A percentile compares a stretch with the other conserved stretches of the same genome.
Conservation (phyloP, 306 rosid species). For the Sicyos edulis region DNA sequence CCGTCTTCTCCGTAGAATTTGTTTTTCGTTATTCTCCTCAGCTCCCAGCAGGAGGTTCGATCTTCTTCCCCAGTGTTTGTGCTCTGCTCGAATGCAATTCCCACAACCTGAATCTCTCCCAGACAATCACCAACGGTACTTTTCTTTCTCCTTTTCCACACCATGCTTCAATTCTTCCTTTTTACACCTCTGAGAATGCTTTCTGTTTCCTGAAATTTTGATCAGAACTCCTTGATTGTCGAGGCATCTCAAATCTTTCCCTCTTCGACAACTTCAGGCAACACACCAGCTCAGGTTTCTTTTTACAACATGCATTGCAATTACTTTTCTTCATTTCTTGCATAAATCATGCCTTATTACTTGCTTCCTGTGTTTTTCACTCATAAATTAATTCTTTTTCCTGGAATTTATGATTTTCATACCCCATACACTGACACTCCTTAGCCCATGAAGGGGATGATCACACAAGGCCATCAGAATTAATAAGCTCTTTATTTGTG, state of each 20-base stretch:
- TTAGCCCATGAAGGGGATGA: background rate
- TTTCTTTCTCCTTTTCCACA: background rate
- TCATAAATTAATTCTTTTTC: background rate
- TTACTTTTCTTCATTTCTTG: background rate
- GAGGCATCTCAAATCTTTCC: background rate
- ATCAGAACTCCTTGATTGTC: background rate
- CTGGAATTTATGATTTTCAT: background rate
- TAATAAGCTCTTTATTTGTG: background rate
- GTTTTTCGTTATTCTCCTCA: background rate
- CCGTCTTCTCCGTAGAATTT: background rate
- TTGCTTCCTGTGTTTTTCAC: background rate
- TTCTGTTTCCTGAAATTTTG: background rate
- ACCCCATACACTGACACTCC: background rate
- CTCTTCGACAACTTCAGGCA: background rate
- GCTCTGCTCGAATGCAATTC: background rate
- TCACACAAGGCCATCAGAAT: background rate
- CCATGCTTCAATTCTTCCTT: background rate
- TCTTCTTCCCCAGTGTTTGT: slow-evolving; percentile 12
- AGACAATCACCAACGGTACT: background rate
- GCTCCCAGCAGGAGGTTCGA: slow-evolving; percentile 1
- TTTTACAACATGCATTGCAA: slow-evolving; percentile 12
- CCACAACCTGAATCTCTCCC: background rate
- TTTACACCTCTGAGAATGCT: background rate
- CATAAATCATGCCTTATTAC: background rate
- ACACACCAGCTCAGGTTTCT: background rate